These are phyloP conservation scores for Penicillium hesseltinei DNA, from an alignment of 2,329 filamentous ascomycete species.

Conservation along the genomic window DNA sequence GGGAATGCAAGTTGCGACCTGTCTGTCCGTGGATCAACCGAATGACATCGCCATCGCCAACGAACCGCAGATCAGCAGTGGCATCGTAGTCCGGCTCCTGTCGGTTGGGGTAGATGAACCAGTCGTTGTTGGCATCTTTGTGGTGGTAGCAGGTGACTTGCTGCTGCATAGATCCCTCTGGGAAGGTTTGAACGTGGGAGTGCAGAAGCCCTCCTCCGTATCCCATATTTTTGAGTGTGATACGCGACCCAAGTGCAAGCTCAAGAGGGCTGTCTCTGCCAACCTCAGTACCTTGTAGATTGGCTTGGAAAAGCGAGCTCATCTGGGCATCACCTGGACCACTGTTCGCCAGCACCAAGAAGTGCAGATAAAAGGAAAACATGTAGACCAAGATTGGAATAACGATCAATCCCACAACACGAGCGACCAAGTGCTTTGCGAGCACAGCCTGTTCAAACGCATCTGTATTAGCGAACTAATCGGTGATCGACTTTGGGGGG, in stretches of 20 bases:
- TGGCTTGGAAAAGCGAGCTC: conserved; percentile 98
- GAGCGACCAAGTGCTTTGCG: conserved; percentile 73
- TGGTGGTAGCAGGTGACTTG: conserved; percentile 99
- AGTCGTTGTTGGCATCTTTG: conserved; percentile 99
- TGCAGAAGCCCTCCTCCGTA: conserved; percentile 95
- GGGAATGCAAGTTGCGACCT: conserved; percentile 94
- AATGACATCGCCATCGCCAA: conserved; percentile 73
- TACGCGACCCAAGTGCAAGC: conserved; percentile 81
- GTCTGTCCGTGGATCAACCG: conserved; percentile 93
- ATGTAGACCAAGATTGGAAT: conserved; percentile 90
- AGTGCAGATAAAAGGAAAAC: conserved; percentile 93
- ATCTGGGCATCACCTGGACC: conserved; percentile 99
- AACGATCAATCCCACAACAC: conserved; percentile 82
- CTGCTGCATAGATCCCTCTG: conserved; percentile 89
- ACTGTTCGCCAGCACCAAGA: conserved; percentile 86
- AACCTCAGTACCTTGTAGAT: conserved; percentile 88
- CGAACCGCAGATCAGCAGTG: conserved; percentile 68
- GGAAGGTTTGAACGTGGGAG: conserved; percentile 94
- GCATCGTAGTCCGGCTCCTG: conserved; percentile 68
- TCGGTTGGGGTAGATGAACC: conserved; percentile 97
- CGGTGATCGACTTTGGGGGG: neutral
- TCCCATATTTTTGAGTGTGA: conserved; percentile 98
- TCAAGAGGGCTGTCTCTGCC: conserved; percentile 93
- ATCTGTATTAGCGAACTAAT: conserved; percentile 1
- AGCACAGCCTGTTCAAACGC: conserved; percentile 57